Percentiles rank a stretch among this genome's conserved stretches.
Conservation (phyloP, 2,329 filamentous ascomycete genomes). For the Phyllosticta capitalensis region DNA sequence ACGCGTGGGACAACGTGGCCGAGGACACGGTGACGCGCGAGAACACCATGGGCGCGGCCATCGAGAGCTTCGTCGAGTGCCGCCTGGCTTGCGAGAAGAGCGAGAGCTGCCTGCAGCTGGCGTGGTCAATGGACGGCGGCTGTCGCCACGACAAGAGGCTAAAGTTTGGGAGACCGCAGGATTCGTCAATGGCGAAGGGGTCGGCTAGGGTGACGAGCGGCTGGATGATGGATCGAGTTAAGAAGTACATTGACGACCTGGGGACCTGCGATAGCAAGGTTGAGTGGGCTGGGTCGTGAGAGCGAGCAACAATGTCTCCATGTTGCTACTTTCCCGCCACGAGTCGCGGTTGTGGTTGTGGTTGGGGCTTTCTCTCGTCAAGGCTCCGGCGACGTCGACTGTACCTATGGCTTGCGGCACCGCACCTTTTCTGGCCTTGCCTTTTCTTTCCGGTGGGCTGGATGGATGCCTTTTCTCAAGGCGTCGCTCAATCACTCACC, state of each 20-base stretch:
- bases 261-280: neutral
- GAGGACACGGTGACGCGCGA: constrained; percentile 23
- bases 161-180: neutral
- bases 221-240: constrained; percentile 6
- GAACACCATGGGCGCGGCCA: neutral
- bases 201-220: neutral
- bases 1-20: constrained; percentile 18
- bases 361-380: too few species aligned
- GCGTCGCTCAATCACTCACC: too few species aligned
- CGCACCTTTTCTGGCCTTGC: too few species aligned
- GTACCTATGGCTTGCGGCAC: too few species aligned
- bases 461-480: too few species aligned
- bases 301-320: too few species aligned
- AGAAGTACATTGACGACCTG: neutral
- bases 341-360: too few species aligned
- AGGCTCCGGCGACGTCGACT: too few species aligned
- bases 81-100: constrained; percentile 25
- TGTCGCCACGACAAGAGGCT: neutral
- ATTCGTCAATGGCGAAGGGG: neutral
- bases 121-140: constrained; percentile 14
- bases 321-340: too few species aligned
- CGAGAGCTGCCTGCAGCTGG: constrained; percentile 26
- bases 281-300: neutral
- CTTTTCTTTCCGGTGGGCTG: too few species aligned
- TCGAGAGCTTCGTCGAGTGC: constrained; percentile 20